Evolutionary conservation across 352 stramenopile genomes (phyloP).

Genomic region (Globisporangium irregulare): DNA sequence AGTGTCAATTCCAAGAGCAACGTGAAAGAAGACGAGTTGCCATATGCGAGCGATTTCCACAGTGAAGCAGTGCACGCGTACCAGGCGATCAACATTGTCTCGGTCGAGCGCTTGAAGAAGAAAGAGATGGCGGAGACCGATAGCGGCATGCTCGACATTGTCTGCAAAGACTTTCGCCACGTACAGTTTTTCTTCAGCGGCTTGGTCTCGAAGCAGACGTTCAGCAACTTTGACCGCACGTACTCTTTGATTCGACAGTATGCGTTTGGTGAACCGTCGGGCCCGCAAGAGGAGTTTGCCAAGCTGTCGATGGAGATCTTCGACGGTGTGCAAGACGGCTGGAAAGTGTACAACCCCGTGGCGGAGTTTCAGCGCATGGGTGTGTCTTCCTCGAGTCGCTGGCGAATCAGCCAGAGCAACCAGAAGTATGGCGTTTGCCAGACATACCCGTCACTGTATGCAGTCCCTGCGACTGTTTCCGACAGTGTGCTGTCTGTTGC

Average conservation of each 20-base stretch:
- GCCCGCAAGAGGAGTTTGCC: constrained; percentile 56
- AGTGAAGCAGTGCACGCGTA: constrained; percentile 45
- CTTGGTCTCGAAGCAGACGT: constrained; percentile 75
- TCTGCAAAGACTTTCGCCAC: constrained; percentile 81
- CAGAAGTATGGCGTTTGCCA: constrained; percentile 62
- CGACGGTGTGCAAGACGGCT: constrained; percentile 48
- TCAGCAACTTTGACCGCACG: constrained; percentile 71
- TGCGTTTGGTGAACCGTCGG: constrained; percentile 48
- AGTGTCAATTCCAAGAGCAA: constrained; percentile 23
- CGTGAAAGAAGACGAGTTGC: constrained; percentile 41
- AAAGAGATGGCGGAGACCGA: constrained; percentile 77
- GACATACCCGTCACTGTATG: constrained; percentile 80
- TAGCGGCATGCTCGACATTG: constrained; percentile 62
- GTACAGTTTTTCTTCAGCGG: constrained; percentile 75
- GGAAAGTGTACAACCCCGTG: constrained; percentile 66
- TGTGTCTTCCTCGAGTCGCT: constrained; percentile 47
- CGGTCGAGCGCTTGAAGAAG: constrained; percentile 71
- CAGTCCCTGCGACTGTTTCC: constrained; percentile 56
- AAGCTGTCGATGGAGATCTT: constrained; percentile 61
- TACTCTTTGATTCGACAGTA: constrained; percentile 59
- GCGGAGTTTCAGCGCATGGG: constrained; percentile 72
- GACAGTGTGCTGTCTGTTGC: constrained; percentile 61
- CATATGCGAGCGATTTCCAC: constrained; percentile 41
- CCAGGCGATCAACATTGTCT: constrained; percentile 65
- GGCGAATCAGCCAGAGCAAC: constrained; percentile 72